phyloP scores from a whole-genome alignment of 371 early-diverging fungal species.

The Rhizopus arrhizus region DNA sequence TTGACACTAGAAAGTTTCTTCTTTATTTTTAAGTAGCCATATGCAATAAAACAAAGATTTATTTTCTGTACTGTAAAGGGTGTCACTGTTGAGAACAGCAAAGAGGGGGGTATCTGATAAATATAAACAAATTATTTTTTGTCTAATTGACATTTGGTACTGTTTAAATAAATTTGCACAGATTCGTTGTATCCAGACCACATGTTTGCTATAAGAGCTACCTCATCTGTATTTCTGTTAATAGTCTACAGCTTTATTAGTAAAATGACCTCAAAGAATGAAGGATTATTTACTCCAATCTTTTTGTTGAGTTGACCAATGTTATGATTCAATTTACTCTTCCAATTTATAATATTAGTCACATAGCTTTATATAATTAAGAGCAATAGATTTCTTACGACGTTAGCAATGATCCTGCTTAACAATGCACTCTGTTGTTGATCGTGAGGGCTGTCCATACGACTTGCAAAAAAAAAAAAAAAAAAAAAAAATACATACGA shows the following conservation, averaged over 20 bases:
- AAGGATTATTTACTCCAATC: constrained; percentile 20
- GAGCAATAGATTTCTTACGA: constrained; percentile 11
- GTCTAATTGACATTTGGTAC: constrained; percentile 12
- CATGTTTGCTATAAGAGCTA: constrained; percentile 19
- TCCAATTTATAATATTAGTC: not conserved
- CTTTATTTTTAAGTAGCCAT: too few species aligned
- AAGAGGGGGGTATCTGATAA: too few species aligned
- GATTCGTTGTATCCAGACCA: constrained; percentile 32
- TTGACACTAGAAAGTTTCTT: too few species aligned
- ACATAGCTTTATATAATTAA: too few species aligned
- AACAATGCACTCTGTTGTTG: constrained; percentile 34
- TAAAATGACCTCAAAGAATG: not conserved
- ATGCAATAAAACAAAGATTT: too few species aligned
- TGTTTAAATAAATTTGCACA: constrained; percentile 30
- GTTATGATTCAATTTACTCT: constrained; percentile 30
- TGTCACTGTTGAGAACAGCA: too few species aligned
- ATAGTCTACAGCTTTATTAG: constrained; percentile 11
- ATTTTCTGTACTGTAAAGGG: too few species aligned
- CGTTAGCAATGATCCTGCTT: constrained; percentile 30
- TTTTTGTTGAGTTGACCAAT: constrained; percentile 27
- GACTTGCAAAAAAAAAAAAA: not conserved
- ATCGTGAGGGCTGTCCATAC: constrained; percentile 42
- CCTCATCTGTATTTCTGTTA: constrained; percentile 19
- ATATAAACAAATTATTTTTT: not conserved
- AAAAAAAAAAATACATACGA: too few species aligned